A percentile compares a stretch with the other conserved stretches of the same genome.
These are phyloP conservation scores for Verticillium nonalfalfae DNA, from an alignment of 2,329 filamentous ascomycete genomes.

Conservation along the genomic window DNA sequence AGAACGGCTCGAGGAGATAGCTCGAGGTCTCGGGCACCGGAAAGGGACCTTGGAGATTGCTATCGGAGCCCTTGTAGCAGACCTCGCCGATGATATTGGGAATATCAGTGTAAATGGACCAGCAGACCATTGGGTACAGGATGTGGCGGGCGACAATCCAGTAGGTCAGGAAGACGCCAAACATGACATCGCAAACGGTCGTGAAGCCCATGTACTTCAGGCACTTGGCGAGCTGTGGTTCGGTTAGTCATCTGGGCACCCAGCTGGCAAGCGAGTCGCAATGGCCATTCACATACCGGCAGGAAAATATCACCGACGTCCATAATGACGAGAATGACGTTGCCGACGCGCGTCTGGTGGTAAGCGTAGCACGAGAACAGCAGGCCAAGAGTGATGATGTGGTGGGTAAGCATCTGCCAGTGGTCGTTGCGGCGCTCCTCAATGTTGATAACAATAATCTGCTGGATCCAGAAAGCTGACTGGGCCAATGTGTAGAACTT, in stretches of 20 bases:
- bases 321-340: conserved; percentile 86
- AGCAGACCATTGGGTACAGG: conserved; percentile 72
- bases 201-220: conserved; percentile 82
- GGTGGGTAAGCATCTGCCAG: conserved; percentile 92
- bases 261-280: conserved; percentile 6
- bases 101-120: conserved; percentile 68
- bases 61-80: conserved; percentile 60
- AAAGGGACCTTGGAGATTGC: conserved; percentile 48
- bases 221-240: conserved; percentile 71
- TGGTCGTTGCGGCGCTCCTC: conserved; percentile 93
- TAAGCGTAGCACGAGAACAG: conserved; percentile 81
- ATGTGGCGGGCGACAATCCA: conserved; percentile 84
- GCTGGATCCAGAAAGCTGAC: conserved; percentile 89
- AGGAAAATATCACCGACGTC: conserved; percentile 87
- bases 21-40: conserved; percentile 40
- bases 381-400: conserved; percentile 80
- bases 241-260: background rate
- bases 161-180: conserved; percentile 76
- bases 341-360: conserved; percentile 80
- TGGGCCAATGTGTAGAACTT: conserved; percentile 91
- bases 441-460: conserved; percentile 89
- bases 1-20: conserved; percentile 70
- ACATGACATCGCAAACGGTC: conserved; percentile 71
- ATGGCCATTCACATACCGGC: conserved; percentile 51
- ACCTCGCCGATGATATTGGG: conserved; percentile 56